phyloP scores from a whole-genome alignment of 495 filamentous ascomycete species.

The Podospora didyma region DNA sequence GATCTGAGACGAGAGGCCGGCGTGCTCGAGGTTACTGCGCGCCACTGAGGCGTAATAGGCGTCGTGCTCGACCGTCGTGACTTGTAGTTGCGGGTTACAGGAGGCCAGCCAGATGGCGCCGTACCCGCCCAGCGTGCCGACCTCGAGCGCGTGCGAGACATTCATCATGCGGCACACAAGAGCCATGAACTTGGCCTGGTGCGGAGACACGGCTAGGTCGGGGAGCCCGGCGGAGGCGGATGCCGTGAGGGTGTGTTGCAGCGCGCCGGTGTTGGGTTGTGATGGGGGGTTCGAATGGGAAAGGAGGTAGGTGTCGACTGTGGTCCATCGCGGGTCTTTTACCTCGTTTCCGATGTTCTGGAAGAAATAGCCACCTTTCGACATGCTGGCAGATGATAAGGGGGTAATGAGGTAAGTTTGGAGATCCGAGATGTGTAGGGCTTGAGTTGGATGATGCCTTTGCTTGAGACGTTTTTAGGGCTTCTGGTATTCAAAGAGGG shows the following conservation, averaged over 20 bases:
- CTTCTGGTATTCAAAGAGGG: too few relatives aligned
- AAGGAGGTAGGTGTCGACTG: slow-evolving; percentile 20
- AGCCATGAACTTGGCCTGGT: slow-evolving; percentile 41
- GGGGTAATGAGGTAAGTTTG: too few relatives aligned
- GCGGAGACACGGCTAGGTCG: slow-evolving; percentile 36
- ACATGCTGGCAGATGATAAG: neutral
- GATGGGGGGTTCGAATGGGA: slow-evolving; percentile 16
- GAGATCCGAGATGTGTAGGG: too few relatives aligned
- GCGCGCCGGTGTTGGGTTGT: slow-evolving; percentile 11
- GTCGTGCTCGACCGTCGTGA: slow-evolving; percentile 46
- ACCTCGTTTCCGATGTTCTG: neutral
- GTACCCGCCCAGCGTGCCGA: slow-evolving; percentile 52
- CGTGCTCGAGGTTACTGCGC: slow-evolving; percentile 35
- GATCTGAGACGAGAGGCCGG: slow-evolving; percentile 29
- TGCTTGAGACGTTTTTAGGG: too few relatives aligned
- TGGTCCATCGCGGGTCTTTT: slow-evolving; percentile 9
- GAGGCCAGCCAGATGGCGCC: slow-evolving; percentile 48
- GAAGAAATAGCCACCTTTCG: neutral
- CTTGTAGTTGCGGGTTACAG: slow-evolving; percentile 27
- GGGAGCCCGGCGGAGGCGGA: slow-evolving; percentile 24
- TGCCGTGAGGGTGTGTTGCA: slow-evolving; percentile 14
- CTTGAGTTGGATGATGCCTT: too few relatives aligned
- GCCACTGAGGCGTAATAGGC: slow-evolving; percentile 38
- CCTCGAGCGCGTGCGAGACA: slow-evolving; percentile 44
- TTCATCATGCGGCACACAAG: slow-evolving; percentile 32